Evolutionary conservation across 164 flowering plant species (phyloP).

Genomic region (Vitis amurensis): DNA sequence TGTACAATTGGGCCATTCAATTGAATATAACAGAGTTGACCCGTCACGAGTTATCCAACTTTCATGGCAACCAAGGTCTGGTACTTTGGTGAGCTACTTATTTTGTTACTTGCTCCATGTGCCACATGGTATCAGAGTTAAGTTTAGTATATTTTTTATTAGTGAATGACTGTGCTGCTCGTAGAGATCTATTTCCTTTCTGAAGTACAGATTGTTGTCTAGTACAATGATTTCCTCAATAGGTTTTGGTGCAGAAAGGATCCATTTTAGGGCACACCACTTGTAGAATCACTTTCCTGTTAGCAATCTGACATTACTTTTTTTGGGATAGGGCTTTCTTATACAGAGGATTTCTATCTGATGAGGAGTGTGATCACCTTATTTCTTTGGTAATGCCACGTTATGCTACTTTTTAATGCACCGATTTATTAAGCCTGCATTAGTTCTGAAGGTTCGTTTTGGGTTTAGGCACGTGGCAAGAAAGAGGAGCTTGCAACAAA

Average conservation of each 20-base stretch:
- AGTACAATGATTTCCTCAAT: too few species aligned
- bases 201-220: too few species aligned
- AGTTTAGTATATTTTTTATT: too few species aligned
- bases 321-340: conserved; percentile 63
- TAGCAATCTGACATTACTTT: conserved; percentile 17
- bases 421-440: not conserved
- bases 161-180: too few species aligned
- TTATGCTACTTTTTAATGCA: not conserved
- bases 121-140: not conserved
- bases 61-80: conserved; percentile 91
- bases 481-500: conserved; percentile 3
- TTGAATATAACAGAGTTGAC: conserved; percentile 31
- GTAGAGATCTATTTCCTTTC: too few species aligned
- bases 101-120: not conserved
- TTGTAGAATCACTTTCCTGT: not conserved
- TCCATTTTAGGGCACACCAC: too few species aligned
- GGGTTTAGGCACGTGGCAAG: conserved; percentile 23
- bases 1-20: conserved; percentile 23
- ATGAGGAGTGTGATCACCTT: conserved; percentile 79
- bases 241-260: too few species aligned
- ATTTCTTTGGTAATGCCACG: conserved; percentile 57
- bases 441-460: not conserved
- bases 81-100: conserved; percentile 26
- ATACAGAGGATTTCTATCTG: conserved; percentile 66
- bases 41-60: conserved; percentile 69